phyloP scores from a whole-genome alignment of 2,329 filamentous ascomycete species.

The Ceratocystis lukuohia region DNA sequence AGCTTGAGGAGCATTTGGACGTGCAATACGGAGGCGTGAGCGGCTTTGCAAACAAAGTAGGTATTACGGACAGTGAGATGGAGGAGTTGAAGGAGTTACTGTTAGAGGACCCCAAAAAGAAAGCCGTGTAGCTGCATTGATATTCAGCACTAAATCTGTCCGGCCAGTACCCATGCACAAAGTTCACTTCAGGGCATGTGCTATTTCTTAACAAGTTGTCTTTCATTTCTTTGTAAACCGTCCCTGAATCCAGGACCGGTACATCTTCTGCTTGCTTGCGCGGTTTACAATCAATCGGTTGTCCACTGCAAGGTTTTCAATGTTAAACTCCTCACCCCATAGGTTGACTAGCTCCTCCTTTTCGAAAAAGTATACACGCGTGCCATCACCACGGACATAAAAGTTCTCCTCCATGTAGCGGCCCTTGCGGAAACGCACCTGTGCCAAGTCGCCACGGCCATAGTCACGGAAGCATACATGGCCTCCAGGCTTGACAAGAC shows the following conservation, averaged over 20 bases:
- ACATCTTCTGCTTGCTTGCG: slow-evolving; percentile 89
- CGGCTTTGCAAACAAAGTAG: slow-evolving; percentile 51
- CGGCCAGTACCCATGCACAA: background rate
- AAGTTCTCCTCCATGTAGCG: slow-evolving; percentile 94
- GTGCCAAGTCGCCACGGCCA: slow-evolving; percentile 84
- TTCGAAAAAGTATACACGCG: slow-evolving; percentile 95
- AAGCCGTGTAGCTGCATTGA: background rate
- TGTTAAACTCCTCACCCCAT: slow-evolving; percentile 46
- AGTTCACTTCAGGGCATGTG: slow-evolving; percentile 2
- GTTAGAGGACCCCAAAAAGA: slow-evolving; percentile 20
- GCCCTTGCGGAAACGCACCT: slow-evolving; percentile 93
- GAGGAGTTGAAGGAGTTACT: slow-evolving; percentile 30
- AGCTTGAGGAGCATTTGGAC: slow-evolving; percentile 44
- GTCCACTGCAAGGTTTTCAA: slow-evolving; percentile 71
- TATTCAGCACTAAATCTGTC: too few relatives aligned
- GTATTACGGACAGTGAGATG: slow-evolving; percentile 37
- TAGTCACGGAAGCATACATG: slow-evolving; percentile 93
- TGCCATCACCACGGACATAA: slow-evolving; percentile 89
- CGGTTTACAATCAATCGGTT: slow-evolving; percentile 84
- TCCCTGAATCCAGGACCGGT: slow-evolving; percentile 89
- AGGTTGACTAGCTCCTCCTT: slow-evolving; percentile 66
- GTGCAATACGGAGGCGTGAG: slow-evolving; percentile 52
- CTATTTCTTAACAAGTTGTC: slow-evolving; percentile 1
- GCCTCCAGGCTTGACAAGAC: slow-evolving; percentile 81
- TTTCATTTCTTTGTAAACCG: slow-evolving; percentile 57